phyloP scores from a whole-genome alignment of 2,329 filamentous ascomycete genomes.

The Paraphoma chrysanthemicola region DNA sequence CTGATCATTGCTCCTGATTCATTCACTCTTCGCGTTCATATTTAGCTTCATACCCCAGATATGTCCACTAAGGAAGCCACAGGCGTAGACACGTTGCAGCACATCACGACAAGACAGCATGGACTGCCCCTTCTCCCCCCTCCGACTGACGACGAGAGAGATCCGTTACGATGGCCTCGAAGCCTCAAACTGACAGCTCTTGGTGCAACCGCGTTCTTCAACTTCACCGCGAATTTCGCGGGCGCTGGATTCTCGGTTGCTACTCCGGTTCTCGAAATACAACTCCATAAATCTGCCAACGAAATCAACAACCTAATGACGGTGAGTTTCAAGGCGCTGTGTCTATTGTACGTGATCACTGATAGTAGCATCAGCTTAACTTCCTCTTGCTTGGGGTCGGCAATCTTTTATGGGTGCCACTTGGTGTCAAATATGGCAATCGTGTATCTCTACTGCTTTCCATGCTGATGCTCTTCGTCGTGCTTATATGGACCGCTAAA shows the following conservation, averaged over 20 bases:
- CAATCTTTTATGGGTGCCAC: conserved; percentile 10
- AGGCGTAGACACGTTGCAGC: background rate
- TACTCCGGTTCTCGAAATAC: conserved; percentile 1
- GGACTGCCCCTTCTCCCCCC: conserved; percentile 7
- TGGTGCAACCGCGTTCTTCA: conserved; percentile 6
- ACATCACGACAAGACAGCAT: conserved; percentile 1
- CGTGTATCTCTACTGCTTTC: conserved; percentile 8
- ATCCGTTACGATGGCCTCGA: conserved; percentile 10
- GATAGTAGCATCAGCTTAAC: conserved; percentile 1
- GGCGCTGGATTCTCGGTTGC: conserved; percentile 8
- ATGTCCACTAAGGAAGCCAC: background rate
- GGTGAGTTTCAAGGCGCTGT: background rate
- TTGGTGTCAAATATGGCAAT: conserved; percentile 12
- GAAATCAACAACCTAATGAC: conserved; percentile 8
- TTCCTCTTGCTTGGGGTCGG: conserved; percentile 11
- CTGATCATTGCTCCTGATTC: too few relatives aligned
- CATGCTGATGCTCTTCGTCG: conserved; percentile 5
- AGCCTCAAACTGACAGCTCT: conserved; percentile 4
- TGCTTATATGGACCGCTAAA: conserved; percentile 10
- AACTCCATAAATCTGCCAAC: conserved; percentile 5
- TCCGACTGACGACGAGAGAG: conserved; percentile 7
- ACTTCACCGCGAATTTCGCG: conserved; percentile 12
- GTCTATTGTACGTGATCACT: background rate
- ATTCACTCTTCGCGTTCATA: too few relatives aligned
- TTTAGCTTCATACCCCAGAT: background rate